Percentiles rank a stretch among this genome's conserved stretches.
Conservation (phyloP, 2,329 filamentous ascomycete species). For the Fusarium sarcochroum region DNA sequence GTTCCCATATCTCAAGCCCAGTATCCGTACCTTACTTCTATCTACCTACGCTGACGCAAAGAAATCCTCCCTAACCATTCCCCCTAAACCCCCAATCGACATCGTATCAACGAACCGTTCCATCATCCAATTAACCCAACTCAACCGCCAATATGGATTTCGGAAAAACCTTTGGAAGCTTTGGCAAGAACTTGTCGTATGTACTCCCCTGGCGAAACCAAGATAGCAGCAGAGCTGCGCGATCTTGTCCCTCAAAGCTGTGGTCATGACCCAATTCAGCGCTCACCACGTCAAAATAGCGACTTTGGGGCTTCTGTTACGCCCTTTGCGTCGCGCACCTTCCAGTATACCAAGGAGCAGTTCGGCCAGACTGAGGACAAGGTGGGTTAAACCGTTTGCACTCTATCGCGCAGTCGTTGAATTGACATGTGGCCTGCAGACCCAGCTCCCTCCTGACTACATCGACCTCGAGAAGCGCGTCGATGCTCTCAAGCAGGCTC, state of each 20-base stretch:
- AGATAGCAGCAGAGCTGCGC: conserved; percentile 32
- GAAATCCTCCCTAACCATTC: conserved; percentile 26
- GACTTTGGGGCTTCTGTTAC: conserved; percentile 84
- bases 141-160: conserved; percentile 65
- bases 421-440: conserved; percentile 66
- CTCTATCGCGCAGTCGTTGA: conserved; percentile 34
- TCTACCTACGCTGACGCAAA: conserved; percentile 45
- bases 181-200: conserved; percentile 70
- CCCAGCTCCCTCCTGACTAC: conserved; percentile 96
- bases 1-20: conserved; percentile 45
- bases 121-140: conserved; percentile 16
- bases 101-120: conserved; percentile 11
- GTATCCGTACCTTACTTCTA: conserved; percentile 14
- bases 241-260: conserved; percentile 26
- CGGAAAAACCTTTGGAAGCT: conserved; percentile 58
- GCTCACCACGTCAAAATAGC: conserved; percentile 52
- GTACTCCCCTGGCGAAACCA: conserved; percentile 45
- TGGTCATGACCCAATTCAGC: conserved; percentile 24
- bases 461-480: conserved; percentile 98
- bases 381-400: conserved; percentile 61
- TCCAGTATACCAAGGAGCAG: conserved; percentile 98
- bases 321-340: conserved; percentile 92
- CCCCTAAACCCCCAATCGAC: conserved; percentile 30
- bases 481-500: conserved; percentile 95
- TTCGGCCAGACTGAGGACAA: conserved; percentile 95